These are phyloP conservation scores for Ogataea methylovora DNA, from an alignment of 805 yeast genomes.

Conservation along the genomic window DNA sequence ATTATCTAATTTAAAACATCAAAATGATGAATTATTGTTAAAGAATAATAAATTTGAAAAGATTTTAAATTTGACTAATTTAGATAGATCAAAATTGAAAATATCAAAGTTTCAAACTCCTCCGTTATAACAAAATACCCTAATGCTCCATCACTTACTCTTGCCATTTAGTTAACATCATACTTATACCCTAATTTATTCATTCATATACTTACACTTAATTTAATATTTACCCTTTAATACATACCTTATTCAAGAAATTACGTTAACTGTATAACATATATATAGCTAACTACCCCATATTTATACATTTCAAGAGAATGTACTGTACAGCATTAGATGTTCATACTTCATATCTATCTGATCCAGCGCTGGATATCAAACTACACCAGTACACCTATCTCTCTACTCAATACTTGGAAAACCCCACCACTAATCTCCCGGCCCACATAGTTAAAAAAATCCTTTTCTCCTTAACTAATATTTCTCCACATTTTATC, in stretches of 20 bases:
- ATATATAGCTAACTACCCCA: not conserved
- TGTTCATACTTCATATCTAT: no score
- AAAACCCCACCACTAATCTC: no score
- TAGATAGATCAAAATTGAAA: not conserved
- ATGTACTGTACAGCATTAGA: no score
- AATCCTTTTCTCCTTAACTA: no score
- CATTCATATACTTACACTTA: not conserved
- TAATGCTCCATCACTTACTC: no score
- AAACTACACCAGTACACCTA: no score
- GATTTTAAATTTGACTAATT: not conserved
- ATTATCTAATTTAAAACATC: not conserved
- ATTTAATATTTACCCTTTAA: no score
- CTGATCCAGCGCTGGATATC: no score
- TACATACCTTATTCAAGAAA: no score
- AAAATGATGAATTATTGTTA: not conserved
- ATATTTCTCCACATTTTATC: no score
- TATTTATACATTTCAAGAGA: not conserved
- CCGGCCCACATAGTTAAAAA: no score
- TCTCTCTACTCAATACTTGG: no score
- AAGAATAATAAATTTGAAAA: not conserved
- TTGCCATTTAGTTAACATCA: not conserved
- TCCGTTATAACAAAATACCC: not conserved
- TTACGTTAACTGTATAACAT: slow-evolving; percentile 23
- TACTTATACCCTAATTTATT: not conserved
- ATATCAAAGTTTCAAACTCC: slow-evolving; percentile 1